phyloP scores from a whole-genome alignment of 2,329 filamentous ascomycete species.

The Xylariomycetidae sp. region DNA sequence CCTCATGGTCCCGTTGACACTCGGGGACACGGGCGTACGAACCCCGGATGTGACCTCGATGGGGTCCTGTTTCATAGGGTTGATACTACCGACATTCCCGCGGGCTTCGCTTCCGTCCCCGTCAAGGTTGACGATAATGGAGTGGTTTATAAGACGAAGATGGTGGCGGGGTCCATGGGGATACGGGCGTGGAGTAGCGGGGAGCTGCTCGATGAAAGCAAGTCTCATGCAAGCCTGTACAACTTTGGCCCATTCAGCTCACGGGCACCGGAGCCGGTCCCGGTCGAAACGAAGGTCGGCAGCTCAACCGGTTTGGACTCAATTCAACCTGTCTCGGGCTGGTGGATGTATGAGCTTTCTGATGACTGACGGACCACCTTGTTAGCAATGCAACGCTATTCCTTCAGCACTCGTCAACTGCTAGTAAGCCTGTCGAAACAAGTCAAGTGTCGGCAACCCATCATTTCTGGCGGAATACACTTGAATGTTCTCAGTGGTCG shows the following conservation, averaged over 20 bases:
- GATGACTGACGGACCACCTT: neutral
- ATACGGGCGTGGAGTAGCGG: conserved; percentile 3
- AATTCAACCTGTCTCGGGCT: neutral
- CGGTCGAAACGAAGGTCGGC: neutral
- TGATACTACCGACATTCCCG: conserved; percentile 1
- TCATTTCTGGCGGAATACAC: too few species aligned
- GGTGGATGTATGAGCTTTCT: neutral
- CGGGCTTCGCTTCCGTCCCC: conserved; percentile 4
- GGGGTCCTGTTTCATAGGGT: neutral
- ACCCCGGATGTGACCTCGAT: neutral
- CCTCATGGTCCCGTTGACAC: too few species aligned
- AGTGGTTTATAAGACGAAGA: neutral
- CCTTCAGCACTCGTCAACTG: too few species aligned
- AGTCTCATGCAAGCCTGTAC: neutral
- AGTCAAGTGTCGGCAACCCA: too few species aligned
- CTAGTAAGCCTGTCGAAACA: too few species aligned
- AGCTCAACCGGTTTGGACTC: neutral
- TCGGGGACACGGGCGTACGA: too few species aligned
- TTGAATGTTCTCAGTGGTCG: too few species aligned
- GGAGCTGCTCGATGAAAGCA: neutral
- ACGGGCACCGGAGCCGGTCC: neutral
- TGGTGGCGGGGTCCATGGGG: conserved; percentile 7
- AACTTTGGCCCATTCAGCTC: too few species aligned
- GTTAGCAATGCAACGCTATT: neutral
- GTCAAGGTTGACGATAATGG: conserved; percentile 4